Conservation (phyloP, 2,329 filamentous ascomycete species). For the Leptographium lundbergii region DNA sequence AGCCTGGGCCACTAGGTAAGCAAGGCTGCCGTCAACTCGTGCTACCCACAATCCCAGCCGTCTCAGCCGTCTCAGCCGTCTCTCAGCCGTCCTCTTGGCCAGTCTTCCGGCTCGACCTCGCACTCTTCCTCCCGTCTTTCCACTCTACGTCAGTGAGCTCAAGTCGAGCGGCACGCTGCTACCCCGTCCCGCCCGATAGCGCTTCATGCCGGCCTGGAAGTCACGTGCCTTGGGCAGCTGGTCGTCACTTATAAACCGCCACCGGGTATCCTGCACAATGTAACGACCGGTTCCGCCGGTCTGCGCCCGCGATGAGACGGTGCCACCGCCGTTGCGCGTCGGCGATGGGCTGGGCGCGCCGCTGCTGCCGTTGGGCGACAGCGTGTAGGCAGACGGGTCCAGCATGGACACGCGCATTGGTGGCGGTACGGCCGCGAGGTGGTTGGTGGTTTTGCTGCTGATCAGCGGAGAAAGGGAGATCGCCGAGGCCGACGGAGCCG, state of each 20-base stretch:
- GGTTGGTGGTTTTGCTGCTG: constrained; percentile 24
- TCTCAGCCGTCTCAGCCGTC: neutral
- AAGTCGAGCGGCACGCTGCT: constrained; percentile 91
- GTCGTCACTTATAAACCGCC: constrained; percentile 75
- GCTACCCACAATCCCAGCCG: too few relatives aligned
- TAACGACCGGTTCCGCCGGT: constrained; percentile 25
- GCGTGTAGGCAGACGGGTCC: constrained; percentile 65
- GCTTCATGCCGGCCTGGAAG: constrained; percentile 60
- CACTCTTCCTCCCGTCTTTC: neutral
- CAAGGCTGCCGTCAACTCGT: too few relatives aligned
- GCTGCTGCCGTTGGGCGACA: constrained; percentile 46
- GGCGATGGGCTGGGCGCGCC: constrained; percentile 24
- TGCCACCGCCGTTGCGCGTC: constrained; percentile 18
- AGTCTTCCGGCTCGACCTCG: neutral
- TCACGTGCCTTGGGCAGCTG: constrained; percentile 75
- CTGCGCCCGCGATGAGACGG: constrained; percentile 14
- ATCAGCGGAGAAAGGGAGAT: constrained; percentile 16
- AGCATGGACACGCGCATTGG: constrained; percentile 49
- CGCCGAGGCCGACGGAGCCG: neutral
- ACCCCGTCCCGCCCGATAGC: constrained; percentile 80
- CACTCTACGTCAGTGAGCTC: constrained; percentile 21
- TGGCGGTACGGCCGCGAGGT: constrained; percentile 16
- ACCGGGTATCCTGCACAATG: constrained; percentile 64
- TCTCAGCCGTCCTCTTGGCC: neutral
- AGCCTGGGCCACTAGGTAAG: too few relatives aligned